Conservation (phyloP, 179 eudicot species). For the Heliamphora ciliata region DNA sequence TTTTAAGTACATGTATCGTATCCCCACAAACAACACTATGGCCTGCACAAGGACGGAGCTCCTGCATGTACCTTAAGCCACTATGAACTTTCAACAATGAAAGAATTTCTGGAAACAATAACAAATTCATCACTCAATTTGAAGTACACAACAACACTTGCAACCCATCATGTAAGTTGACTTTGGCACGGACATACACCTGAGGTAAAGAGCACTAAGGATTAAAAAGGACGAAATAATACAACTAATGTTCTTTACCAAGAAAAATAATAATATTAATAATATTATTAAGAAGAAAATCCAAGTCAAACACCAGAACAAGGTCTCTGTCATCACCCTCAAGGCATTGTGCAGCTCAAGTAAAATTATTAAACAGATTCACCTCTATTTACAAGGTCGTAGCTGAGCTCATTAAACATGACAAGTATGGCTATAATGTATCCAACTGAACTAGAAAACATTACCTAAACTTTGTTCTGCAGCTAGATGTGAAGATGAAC, state of each 20-base stretch:
- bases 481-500: constrained; percentile 36
- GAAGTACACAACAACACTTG: not conserved
- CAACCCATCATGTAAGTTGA: not conserved
- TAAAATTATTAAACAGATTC: not conserved
- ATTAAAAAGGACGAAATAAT: not conserved
- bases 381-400: not conserved
- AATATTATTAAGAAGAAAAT: not conserved
- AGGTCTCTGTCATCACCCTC: not conserved
- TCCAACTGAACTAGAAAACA: constrained; percentile 9
- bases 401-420: not conserved
- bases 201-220: not conserved
- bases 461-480: constrained; percentile 29
- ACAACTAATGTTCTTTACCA: not conserved
- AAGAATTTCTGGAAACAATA: not conserved
- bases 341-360: not conserved
- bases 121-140: not conserved
- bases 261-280: not conserved
- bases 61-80: not conserved
- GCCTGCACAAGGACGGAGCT: not conserved
- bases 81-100: not conserved
- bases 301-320: not conserved
- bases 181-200: not conserved
- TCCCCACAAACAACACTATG: not conserved
- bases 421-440: not conserved
- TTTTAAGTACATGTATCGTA: not conserved